These are phyloP conservation scores for Termitomyces sp. DNA, from an alignment of 768 basidiomycete species.

Conservation along the genomic window DNA sequence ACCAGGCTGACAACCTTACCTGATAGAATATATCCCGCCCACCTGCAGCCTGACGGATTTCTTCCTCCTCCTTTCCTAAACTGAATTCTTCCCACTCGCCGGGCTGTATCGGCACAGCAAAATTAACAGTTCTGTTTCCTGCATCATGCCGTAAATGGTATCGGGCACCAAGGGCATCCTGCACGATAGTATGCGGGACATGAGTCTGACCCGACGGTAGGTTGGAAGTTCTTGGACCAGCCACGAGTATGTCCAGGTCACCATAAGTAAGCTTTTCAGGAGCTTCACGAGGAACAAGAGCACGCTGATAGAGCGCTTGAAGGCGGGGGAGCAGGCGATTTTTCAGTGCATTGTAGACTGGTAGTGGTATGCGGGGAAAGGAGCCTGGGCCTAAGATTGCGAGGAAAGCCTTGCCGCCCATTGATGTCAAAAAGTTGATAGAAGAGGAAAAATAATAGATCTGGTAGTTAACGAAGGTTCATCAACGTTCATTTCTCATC, in stretches of 20 bases:
- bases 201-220: conserved; percentile 10
- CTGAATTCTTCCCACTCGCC: background rate
- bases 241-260: conserved; percentile 68
- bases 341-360: background rate
- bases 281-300: conserved; percentile 57
- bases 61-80: background rate
- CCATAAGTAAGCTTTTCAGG: conserved; percentile 66
- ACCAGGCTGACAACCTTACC: background rate
- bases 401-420: conserved; percentile 3
- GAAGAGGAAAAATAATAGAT: background rate
- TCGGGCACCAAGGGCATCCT: background rate
- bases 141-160: background rate
- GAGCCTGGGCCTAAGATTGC: background rate
- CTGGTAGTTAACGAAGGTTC: background rate
- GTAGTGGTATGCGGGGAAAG: background rate
- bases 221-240: conserved; percentile 32
- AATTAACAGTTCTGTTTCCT: background rate
- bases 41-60: background rate
- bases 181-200: background rate
- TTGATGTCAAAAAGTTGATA: background rate
- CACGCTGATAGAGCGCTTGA: conserved; percentile 24
- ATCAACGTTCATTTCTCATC: background rate
- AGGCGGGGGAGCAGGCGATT: background rate
- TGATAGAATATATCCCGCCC: conserved; percentile 1
- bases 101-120: conserved; percentile 1